A percentile compares a stretch with the other conserved stretches of the same genome.
Evolutionary conservation across 495 filamentous ascomycete genomes (phyloP).

Genomic region (Penicillium atrosanguineum): DNA sequence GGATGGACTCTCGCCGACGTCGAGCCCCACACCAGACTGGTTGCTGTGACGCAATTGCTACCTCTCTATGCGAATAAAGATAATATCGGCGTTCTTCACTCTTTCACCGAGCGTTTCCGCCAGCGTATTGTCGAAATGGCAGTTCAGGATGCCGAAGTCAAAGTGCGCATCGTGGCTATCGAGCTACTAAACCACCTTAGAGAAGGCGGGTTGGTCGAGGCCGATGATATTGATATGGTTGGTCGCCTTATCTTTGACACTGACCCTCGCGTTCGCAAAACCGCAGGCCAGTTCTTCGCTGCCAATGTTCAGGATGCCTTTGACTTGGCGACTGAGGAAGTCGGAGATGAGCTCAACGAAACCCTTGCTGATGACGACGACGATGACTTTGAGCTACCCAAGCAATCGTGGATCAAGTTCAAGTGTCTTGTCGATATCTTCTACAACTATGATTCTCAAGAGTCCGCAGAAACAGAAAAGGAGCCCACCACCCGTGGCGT

Average conservation of each 20-base stretch:
- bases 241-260: constrained; percentile 84
- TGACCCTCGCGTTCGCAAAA: constrained; percentile 77
- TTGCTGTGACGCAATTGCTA: constrained; percentile 77
- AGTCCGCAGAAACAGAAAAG: constrained; percentile 44
- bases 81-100: constrained; percentile 71
- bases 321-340: constrained; percentile 75
- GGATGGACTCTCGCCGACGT: constrained; percentile 92
- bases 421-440: constrained; percentile 86
- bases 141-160: constrained; percentile 71
- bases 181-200: constrained; percentile 78
- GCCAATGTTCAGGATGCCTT: constrained; percentile 80
- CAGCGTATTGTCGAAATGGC: constrained; percentile 92
- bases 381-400: constrained; percentile 71
- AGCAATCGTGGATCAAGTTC: constrained; percentile 81
- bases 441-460: constrained; percentile 66
- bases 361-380: constrained; percentile 58
- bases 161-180: constrained; percentile 73
- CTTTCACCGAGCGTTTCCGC: constrained; percentile 88
- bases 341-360: constrained; percentile 79
- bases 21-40: constrained; percentile 62
- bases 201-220: constrained; percentile 82
- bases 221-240: constrained; percentile 81
- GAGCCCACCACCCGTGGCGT: constrained; percentile 29
- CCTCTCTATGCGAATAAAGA: constrained; percentile 72
- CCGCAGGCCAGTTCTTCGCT: constrained; percentile 85